phyloP scores from a whole-genome alignment of 192 early-diverging fungal species.

The Cetraspora pellucida region DNA sequence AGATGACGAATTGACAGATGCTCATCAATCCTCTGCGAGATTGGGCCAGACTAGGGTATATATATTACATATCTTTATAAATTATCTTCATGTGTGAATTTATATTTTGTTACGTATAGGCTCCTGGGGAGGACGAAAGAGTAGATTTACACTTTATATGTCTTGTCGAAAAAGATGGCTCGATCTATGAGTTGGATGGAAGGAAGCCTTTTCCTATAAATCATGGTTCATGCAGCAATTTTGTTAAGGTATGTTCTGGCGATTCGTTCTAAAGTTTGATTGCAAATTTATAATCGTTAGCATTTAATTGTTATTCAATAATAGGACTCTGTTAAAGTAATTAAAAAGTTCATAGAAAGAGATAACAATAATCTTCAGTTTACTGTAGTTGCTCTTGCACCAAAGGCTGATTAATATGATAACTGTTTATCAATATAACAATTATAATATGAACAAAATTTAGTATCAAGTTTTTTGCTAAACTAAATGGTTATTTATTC shows the following conservation, averaged over 20 bases:
- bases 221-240: constrained; percentile 68
- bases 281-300: not conserved
- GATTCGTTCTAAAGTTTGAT: not conserved
- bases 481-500: too few species aligned
- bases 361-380: constrained; percentile 69
- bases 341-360: constrained; percentile 66
- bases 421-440: too few species aligned
- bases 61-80: not conserved
- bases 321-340: constrained; percentile 59
- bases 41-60: constrained; percentile 67
- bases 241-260: constrained; percentile 53
- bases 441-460: too few species aligned
- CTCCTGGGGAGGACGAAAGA: constrained; percentile 72
- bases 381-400: constrained; percentile 62
- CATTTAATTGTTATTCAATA: constrained; percentile 15
- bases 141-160: constrained; percentile 86
- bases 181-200: constrained; percentile 90
- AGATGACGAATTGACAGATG: constrained; percentile 54
- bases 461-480: too few species aligned
- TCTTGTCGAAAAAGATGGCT: constrained; percentile 77
- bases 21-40: constrained; percentile 57
- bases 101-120: constrained; percentile 30
- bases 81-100: not conserved
- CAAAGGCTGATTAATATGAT: constrained; percentile 20
- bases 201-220: constrained; percentile 79